These are phyloP conservation scores for Paspalum vaginatum DNA, from an alignment of 176 grass and related monocot genomes.

Conservation along the genomic window DNA sequence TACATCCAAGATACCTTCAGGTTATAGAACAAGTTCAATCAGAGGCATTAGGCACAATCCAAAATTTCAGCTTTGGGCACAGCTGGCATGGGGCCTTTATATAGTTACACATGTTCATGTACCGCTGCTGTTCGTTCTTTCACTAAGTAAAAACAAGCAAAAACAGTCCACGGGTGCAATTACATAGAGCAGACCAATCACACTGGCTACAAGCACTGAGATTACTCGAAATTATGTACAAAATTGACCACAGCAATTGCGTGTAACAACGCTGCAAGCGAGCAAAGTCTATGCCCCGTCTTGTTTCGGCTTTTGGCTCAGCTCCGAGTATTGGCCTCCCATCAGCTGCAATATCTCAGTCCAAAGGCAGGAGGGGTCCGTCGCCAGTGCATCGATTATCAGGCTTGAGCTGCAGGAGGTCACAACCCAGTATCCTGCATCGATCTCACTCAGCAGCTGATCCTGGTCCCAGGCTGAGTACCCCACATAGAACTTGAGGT, in stretches of 20 bases:
- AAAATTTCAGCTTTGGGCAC: background rate
- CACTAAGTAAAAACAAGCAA: background rate
- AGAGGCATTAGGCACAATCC: background rate
- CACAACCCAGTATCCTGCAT: slow-evolving; percentile 76
- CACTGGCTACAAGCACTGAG: background rate
- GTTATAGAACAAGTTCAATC: background rate
- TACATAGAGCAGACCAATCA: background rate
- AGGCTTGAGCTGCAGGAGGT: slow-evolving; percentile 75
- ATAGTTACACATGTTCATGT: background rate
- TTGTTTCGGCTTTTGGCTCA: slow-evolving; percentile 80
- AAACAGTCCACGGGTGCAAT: background rate
- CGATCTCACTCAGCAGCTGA: slow-evolving; percentile 80
- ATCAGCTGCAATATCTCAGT: slow-evolving; percentile 79
- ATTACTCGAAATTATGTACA: slow-evolving; percentile 55
- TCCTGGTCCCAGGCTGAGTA: slow-evolving; percentile 82
- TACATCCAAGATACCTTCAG: background rate
- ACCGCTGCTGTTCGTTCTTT: background rate
- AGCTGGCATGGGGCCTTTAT: background rate
- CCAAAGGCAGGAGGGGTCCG: slow-evolving; percentile 60
- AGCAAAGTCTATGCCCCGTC: slow-evolving; percentile 28
- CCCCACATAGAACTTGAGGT: slow-evolving; percentile 81
- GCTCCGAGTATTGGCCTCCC: slow-evolving; percentile 79
- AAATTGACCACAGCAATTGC: background rate
- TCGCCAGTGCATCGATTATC: slow-evolving; percentile 43
- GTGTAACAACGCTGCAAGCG: background rate